A percentile compares a stretch with the other conserved stretches of the same genome.
phyloP scores from a whole-genome alignment of 768 basidiomycete genomes.

The Saitozyma sp. region DNA sequence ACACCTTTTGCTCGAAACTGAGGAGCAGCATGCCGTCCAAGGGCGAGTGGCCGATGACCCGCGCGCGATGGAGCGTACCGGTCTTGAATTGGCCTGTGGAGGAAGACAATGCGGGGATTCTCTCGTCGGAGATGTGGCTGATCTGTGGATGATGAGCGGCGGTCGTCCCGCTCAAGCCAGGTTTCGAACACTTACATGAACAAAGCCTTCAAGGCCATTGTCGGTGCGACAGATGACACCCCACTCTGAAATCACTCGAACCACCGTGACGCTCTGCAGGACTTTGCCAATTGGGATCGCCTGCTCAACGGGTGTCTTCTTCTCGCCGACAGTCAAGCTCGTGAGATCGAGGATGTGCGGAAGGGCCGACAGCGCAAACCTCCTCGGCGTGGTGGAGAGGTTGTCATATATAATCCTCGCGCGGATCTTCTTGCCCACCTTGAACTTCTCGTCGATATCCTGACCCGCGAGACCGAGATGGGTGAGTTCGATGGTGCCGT shows the following conservation, averaged over 20 bases:
- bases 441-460: conserved; percentile 51
- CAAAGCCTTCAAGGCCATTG: conserved; percentile 70
- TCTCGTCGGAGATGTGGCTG: conserved; percentile 88
- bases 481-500: conserved; percentile 79
- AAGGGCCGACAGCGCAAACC: conserved; percentile 75
- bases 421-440: conserved; percentile 63
- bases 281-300: conserved; percentile 72
- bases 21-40: conserved; percentile 87
- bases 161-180: conserved; percentile 13
- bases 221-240: conserved; percentile 72
- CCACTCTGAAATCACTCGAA: conserved; percentile 73
- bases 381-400: conserved; percentile 67
- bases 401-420: conserved; percentile 81
- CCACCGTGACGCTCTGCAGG: conserved; percentile 71
- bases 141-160: conserved; percentile 66
- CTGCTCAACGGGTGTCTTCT: conserved; percentile 55
- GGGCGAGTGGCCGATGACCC: conserved; percentile 79
- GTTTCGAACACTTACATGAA: conserved; percentile 66
- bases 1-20: conserved; percentile 76
- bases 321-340: conserved; percentile 34
- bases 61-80: conserved; percentile 75
- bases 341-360: conserved; percentile 67
- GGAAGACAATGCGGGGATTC: conserved; percentile 70
- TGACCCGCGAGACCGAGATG: conserved; percentile 63
- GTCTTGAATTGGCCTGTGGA: conserved; percentile 77